These are phyloP conservation scores for Misopates orontium DNA, from an alignment of 257 asterid genomes.

Conservation along the genomic window DNA sequence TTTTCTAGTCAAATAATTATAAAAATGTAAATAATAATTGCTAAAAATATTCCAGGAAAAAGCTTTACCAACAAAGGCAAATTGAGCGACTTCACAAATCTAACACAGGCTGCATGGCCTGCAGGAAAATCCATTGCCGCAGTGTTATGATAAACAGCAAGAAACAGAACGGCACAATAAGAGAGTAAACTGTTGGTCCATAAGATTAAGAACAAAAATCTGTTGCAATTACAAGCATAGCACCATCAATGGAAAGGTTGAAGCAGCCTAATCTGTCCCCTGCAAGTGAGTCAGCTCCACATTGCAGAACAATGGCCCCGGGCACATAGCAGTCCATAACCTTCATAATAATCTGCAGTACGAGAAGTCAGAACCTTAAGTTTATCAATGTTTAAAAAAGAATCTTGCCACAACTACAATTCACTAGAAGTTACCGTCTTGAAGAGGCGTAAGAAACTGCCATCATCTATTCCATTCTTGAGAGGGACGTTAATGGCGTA, in stretches of 20 bases:
- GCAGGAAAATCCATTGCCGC: constrained; percentile 25
- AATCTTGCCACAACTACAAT: constrained; percentile 4
- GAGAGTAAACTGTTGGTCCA: constrained; percentile 13
- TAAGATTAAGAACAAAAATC: constrained; percentile 25
- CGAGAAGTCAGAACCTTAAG: constrained; percentile 25
- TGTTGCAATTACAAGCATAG: constrained; percentile 44
- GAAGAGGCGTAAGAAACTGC: constrained; percentile 84
- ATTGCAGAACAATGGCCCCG: constrained; percentile 98
- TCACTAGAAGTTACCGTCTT: constrained; percentile 55
- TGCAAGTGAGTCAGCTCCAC: constrained; percentile 99
- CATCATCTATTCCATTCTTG: constrained; percentile 93
- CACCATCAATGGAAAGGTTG: constrained; percentile 99
- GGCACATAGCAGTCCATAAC: constrained; percentile 91
- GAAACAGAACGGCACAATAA: constrained; percentile 15
- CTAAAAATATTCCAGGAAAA: constrained; percentile 5
- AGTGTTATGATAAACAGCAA: constrained; percentile 18
- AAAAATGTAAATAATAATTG: constrained; percentile 14
- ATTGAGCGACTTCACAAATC: constrained; percentile 87
- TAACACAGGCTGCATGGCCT: constrained; percentile 99
- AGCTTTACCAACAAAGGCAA: constrained; percentile 87
- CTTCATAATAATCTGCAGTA: constrained; percentile 74
- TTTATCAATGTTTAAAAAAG: constrained; percentile 16
- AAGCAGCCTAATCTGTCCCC: constrained; percentile 99
- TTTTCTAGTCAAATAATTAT: constrained; percentile 13
- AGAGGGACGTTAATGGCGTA: constrained; percentile 98